Conservation (phyloP, 192 early-diverging fungal genomes). For the Blastocladiella britannica region DNA sequence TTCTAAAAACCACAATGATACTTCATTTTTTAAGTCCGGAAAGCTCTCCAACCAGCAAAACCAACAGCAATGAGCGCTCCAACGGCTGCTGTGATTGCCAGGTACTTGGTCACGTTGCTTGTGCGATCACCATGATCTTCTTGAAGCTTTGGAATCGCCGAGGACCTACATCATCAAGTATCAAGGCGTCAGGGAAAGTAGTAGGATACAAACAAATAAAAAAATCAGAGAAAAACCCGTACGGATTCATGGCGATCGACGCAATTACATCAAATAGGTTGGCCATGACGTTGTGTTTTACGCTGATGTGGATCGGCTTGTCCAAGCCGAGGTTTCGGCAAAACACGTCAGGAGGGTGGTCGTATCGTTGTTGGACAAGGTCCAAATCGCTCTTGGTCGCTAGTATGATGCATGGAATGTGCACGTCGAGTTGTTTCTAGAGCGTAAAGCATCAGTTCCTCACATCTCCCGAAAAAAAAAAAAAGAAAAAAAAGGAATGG, state of each 20-base stretch:
- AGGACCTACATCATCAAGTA: not conserved
- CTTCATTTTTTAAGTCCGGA: too few species aligned
- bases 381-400: conserved; percentile 89
- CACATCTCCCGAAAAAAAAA: conserved; percentile 41
- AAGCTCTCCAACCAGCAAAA: not conserved
- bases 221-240: conserved; percentile 5
- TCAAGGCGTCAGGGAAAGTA: not conserved
- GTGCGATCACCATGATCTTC: not conserved
- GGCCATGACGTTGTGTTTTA: conserved; percentile 62
- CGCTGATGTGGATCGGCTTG: conserved; percentile 77
- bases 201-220: not conserved
- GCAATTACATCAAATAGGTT: conserved; percentile 75
- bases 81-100: not conserved
- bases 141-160: not conserved
- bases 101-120: not conserved
- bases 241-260: conserved; percentile 64
- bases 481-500: not conserved
- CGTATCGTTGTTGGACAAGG: conserved; percentile 55
- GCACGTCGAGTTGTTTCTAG: conserved; percentile 1
- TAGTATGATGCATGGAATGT: conserved; percentile 74
- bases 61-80: not conserved
- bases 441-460: conserved; percentile 43
- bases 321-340: conserved; percentile 66
- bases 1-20: too few species aligned
- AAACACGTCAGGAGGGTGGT: conserved; percentile 79